A percentile compares a stretch with the other conserved stretches of the same genome.
Conservation (phyloP, 768 basidiomycete genomes). For the Leccinum variicolor region DNA sequence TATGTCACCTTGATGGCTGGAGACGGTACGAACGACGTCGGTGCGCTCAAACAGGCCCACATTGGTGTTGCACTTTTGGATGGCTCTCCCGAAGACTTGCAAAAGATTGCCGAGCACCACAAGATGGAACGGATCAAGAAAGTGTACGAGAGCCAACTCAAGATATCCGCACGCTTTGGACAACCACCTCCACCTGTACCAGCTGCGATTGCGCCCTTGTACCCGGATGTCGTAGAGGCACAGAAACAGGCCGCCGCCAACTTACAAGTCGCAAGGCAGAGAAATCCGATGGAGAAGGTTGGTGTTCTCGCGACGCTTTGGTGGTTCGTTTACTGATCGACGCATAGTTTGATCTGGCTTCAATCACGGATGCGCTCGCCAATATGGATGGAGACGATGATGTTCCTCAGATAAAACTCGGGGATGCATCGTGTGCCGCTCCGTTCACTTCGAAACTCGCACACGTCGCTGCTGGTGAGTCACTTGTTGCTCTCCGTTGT, state of each 20-base stretch:
- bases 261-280: constrained; percentile 61
- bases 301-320: constrained; percentile 12
- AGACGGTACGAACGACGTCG: constrained; percentile 98
- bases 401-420: constrained; percentile 96
- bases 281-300: constrained; percentile 91
- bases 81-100: constrained; percentile 86
- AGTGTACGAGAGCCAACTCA: constrained; percentile 95
- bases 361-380: constrained; percentile 81
- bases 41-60: constrained; percentile 96
- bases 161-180: constrained; percentile 84
- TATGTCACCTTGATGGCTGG: constrained; percentile 97
- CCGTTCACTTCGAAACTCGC: constrained; percentile 98
- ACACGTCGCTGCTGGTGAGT: constrained; percentile 94
- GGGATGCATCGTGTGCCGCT: constrained; percentile 98
- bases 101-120: constrained; percentile 92
- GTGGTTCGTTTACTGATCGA: constrained; percentile 6
- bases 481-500: background rate
- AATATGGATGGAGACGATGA: constrained; percentile 95
- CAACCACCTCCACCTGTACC: constrained; percentile 95
- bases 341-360: constrained; percentile 66
- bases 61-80: constrained; percentile 93
- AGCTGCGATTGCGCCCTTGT: constrained; percentile 77
- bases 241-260: constrained; percentile 78
- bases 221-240: constrained; percentile 88
- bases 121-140: constrained; percentile 89